Conservation (phyloP, 306 rosid species). For the Rubus parviflorus region DNA sequence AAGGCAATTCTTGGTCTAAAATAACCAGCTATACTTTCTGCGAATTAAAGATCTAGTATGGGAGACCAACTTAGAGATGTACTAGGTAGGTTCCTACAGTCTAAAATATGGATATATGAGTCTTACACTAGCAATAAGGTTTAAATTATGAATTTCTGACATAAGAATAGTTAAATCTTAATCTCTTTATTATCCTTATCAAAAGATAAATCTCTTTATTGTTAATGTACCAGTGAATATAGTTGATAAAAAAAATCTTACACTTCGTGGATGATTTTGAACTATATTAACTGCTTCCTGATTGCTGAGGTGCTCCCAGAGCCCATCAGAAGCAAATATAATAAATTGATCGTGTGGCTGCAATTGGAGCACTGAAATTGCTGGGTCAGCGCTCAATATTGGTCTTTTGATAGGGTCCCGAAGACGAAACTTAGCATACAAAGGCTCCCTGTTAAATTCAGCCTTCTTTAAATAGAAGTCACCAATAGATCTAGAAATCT, state of each 20-base stretch:
- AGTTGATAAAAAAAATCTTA: conserved; percentile 37
- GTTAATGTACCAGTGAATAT: not conserved
- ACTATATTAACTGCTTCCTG: conserved; percentile 95
- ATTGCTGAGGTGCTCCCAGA: conserved; percentile 93
- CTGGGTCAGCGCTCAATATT: conserved; percentile 78
- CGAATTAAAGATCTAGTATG: conserved; percentile 7
- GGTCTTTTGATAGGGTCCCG: conserved; percentile 66
- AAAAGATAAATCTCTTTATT: not conserved
- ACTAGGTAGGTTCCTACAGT: not conserved
- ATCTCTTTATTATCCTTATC: not conserved
- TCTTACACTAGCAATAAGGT: not conserved
- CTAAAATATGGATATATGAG: not conserved
- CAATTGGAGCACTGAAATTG: conserved; percentile 62
- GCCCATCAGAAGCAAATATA: conserved; percentile 93
- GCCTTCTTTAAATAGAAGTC: conserved; percentile 83
- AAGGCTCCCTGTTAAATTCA: conserved; percentile 87
- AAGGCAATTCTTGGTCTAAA: conserved; percentile 3
- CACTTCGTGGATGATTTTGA: conserved; percentile 65
- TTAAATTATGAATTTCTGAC: not conserved
- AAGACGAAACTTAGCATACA: conserved; percentile 74
- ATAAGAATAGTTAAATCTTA: not conserved
- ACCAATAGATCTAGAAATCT: conserved; percentile 92
- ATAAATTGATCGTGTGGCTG: conserved; percentile 74
- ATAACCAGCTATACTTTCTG: not conserved
- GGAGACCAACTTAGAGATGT: conserved; percentile 3